These are phyloP conservation scores for Ascocoryne sarcoides DNA, from an alignment of 2,329 filamentous ascomycete species.

Conservation along the genomic window DNA sequence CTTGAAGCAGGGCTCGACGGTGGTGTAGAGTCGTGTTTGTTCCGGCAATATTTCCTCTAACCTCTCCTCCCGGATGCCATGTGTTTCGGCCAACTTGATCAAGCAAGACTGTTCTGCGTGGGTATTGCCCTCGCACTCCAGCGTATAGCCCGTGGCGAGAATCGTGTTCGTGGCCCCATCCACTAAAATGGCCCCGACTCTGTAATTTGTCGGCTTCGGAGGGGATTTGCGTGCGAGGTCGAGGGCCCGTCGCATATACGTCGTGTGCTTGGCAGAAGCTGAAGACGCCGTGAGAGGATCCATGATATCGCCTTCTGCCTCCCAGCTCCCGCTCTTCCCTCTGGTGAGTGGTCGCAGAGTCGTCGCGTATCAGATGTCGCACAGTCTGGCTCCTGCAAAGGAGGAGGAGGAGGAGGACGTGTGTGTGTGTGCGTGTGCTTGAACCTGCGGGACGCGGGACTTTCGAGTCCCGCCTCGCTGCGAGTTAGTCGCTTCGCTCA, in stretches of 20 bases:
- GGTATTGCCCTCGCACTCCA: conserved; percentile 86
- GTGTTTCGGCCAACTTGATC: conserved; percentile 53
- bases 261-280: conserved; percentile 13
- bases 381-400: too few relatives aligned
- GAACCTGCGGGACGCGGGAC: too few relatives aligned
- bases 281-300: conserved; percentile 4
- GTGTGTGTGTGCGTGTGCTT: too few relatives aligned
- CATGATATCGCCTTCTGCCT: background rate
- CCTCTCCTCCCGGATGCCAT: conserved; percentile 43
- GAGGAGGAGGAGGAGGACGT: too few relatives aligned
- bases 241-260: conserved; percentile 64
- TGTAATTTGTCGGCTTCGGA: conserved; percentile 83
- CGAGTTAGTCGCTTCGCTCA: too few relatives aligned
- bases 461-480: too few relatives aligned
- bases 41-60: conserved; percentile 44
- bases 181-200: conserved; percentile 86
- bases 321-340: too few relatives aligned
- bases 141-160: conserved; percentile 77
- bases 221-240: conserved; percentile 70
- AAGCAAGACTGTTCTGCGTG: conserved; percentile 94
- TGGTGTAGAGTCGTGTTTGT: conserved; percentile 68
- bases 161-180: conserved; percentile 47
- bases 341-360: too few relatives aligned
- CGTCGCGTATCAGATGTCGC: too few relatives aligned
- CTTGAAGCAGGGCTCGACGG: conserved; percentile 77